Percentiles rank a stretch among this genome's conserved stretches.
Conservation (phyloP, 768 basidiomycete species). For the Trametes cingulata region DNA sequence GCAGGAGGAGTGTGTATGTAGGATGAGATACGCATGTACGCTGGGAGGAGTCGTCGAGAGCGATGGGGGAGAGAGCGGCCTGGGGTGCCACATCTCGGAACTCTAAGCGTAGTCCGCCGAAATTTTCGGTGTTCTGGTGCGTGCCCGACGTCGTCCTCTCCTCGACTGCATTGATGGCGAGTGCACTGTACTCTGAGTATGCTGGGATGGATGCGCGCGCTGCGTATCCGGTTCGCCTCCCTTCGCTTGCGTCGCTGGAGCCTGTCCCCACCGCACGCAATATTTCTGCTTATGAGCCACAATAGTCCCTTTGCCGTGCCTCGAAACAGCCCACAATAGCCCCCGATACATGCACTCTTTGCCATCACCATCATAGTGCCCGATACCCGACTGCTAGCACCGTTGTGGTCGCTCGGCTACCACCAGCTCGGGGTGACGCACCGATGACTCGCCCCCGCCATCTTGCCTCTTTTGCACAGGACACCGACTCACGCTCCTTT, state of each 20-base stretch:
- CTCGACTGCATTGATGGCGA: background rate
- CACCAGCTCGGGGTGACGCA: background rate
- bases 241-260: background rate
- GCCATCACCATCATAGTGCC: background rate
- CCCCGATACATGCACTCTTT: background rate
- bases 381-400: background rate
- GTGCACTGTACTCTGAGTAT: background rate
- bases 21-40: conserved; percentile 19
- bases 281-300: conserved; percentile 4
- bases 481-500: background rate
- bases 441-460: conserved; percentile 1
- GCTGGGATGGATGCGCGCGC: background rate
- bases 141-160: background rate
- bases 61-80: background rate
- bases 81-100: conserved; percentile 12
- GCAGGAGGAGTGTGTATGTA: background rate
- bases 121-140: background rate
- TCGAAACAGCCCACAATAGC: conserved; percentile 13
- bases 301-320: conserved; percentile 1
- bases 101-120: conserved; percentile 14
- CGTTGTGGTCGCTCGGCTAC: background rate
- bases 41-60: background rate
- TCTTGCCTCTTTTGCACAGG: background rate
- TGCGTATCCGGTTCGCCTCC: background rate
- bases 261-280: background rate